phyloP scores from a whole-genome alignment of 352 stramenopile species.

The Globisporangium iwayamae region DNA sequence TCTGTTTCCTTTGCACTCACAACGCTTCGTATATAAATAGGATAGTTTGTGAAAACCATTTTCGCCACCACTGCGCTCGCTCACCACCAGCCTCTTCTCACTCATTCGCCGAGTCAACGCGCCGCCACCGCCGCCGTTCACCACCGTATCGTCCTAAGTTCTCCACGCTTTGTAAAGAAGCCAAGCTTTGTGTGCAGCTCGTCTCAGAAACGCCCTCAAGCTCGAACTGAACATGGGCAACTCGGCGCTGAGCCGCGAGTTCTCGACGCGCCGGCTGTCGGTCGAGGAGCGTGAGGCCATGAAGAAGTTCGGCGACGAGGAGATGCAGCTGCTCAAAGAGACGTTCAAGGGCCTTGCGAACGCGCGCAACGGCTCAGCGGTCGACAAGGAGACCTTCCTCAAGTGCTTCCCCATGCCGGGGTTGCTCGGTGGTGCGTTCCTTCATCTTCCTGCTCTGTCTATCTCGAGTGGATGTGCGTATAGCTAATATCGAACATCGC shows the following conservation, averaged over 20 bases:
- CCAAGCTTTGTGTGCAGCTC: too few species aligned
- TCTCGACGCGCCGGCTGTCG: constrained; percentile 43
- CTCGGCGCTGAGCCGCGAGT: constrained; percentile 50
- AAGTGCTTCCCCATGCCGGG: constrained; percentile 91
- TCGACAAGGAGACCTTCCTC: constrained; percentile 94
- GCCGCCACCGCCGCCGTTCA: not conserved
- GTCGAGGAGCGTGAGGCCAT: constrained; percentile 58
- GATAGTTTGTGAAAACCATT: constrained; percentile 1
- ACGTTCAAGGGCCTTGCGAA: constrained; percentile 77
- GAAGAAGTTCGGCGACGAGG: constrained; percentile 75
- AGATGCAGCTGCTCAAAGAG: constrained; percentile 74
- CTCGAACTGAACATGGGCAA: constrained; percentile 47
- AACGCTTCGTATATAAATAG: not conserved
- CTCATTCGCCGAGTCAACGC: not conserved
- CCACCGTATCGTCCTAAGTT: not conserved
- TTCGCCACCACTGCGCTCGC: not conserved
- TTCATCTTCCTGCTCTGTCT: not conserved
- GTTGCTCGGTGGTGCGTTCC: constrained; percentile 65
- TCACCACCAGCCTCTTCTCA: not conserved
- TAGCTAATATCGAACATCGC: too few species aligned
- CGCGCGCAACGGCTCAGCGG: constrained; percentile 50
- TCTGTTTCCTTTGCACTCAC: not conserved
- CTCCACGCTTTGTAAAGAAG: too few species aligned
- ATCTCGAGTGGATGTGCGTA: too few species aligned
- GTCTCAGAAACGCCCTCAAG: too few species aligned